Percentiles rank a stretch among this genome's conserved stretches.
Conservation (phyloP, 352 stramenopile genomes). For the Saprolegnia diclina region DNA sequence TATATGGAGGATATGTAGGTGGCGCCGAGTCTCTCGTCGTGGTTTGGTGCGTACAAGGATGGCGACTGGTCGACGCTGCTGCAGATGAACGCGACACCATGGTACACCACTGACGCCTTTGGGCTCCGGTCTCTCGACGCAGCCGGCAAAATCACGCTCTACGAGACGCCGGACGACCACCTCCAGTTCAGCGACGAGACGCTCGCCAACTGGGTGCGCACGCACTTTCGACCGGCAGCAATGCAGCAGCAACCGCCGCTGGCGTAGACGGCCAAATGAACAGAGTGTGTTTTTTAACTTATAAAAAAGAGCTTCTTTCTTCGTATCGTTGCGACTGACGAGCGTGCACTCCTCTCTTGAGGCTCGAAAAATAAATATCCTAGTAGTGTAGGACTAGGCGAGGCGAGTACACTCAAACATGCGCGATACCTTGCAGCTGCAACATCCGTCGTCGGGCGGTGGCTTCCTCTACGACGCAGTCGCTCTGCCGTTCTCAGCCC, state of each 20-base stretch:
- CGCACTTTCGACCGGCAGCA: conserved; percentile 49
- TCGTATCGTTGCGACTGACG: no score
- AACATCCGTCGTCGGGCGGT: no score
- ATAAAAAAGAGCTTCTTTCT: background rate
- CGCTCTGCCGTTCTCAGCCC: no score
- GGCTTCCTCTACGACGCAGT: no score
- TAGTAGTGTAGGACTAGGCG: no score
- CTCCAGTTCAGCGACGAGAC: conserved; percentile 84
- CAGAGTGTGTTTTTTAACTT: conserved; percentile 13
- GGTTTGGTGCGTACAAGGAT: conserved; percentile 83
- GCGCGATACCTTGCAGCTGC: no score
- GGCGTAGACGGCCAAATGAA: background rate
- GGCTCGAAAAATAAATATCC: no score
- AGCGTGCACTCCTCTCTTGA: no score
- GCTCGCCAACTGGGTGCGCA: conserved; percentile 70
- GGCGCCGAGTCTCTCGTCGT: conserved; percentile 67
- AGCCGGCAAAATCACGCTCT: conserved; percentile 84
- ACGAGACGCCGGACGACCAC: conserved; percentile 88
- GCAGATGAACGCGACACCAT: conserved; percentile 88
- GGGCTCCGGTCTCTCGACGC: conserved; percentile 85
- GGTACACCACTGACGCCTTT: conserved; percentile 91
- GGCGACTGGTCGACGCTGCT: conserved; percentile 60
- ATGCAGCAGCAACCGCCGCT: conserved; percentile 16
- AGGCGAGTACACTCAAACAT: no score
- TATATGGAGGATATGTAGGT: conserved; percentile 4